A percentile compares a stretch with the other conserved stretches of the same genome.
phyloP scores from a whole-genome alignment of 768 basidiomycete genomes.

The Hygrophorus russula region DNA sequence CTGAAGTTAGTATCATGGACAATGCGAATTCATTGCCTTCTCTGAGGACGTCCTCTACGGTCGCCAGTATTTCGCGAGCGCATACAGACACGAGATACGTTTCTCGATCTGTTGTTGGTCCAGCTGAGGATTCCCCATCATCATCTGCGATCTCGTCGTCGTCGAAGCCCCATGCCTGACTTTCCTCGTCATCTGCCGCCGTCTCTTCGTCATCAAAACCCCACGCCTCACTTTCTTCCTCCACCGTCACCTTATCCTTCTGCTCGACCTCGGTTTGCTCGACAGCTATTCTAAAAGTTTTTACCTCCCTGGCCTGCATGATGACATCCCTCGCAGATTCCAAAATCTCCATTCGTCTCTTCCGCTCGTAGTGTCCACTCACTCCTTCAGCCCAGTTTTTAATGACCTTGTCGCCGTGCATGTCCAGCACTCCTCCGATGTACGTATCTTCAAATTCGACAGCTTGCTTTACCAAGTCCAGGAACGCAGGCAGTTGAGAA shows the following conservation, averaged over 20 bases:
- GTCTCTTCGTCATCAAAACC: slow-evolving; percentile 35
- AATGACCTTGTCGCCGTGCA: slow-evolving; percentile 39
- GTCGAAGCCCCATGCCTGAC: slow-evolving; percentile 65
- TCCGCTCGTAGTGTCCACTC: slow-evolving; percentile 67
- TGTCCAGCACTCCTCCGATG: slow-evolving; percentile 37
- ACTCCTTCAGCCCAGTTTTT: slow-evolving; percentile 60
- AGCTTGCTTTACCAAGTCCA: slow-evolving; percentile 44
- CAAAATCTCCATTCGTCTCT: slow-evolving; percentile 55
- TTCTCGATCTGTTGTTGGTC: slow-evolving; percentile 27
- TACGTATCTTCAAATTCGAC: slow-evolving; percentile 56
- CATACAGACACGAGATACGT: slow-evolving; percentile 49
- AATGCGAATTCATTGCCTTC: slow-evolving; percentile 55
- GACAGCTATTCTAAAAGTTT: slow-evolving; percentile 34
- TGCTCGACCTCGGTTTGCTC: too few species aligned
- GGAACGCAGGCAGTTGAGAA: slow-evolving; percentile 46
- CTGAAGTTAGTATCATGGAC: not conserved
- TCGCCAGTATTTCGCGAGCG: slow-evolving; percentile 39
- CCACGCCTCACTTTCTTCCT: slow-evolving; percentile 28
- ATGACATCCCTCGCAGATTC: slow-evolving; percentile 50
- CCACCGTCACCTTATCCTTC: slow-evolving; percentile 13
- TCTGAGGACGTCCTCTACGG: slow-evolving; percentile 49
- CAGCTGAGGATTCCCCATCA: slow-evolving; percentile 23
- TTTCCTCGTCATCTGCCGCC: slow-evolving; percentile 18
- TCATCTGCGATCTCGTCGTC: slow-evolving; percentile 30
- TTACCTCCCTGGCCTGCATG: slow-evolving; percentile 25